phyloP scores from a whole-genome alignment of 306 rosid genomes.

The Fragaria nilgerrensis region DNA sequence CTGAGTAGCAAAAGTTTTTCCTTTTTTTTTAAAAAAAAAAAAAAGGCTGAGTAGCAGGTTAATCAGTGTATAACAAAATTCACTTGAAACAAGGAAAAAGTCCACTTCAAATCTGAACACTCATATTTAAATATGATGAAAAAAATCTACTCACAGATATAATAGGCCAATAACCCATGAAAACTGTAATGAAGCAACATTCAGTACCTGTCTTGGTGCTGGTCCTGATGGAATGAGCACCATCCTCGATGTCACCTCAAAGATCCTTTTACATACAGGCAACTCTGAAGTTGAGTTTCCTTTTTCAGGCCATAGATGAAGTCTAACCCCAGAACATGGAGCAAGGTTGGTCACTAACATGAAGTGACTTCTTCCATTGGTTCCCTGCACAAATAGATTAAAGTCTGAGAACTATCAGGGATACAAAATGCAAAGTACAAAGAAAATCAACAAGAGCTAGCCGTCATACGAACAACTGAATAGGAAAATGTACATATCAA shows the following conservation, averaged over 20 bases:
- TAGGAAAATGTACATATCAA: neutral
- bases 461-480: slow-evolving; percentile 1
- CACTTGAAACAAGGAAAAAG: slow-evolving; percentile 23
- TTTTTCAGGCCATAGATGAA: slow-evolving; percentile 96
- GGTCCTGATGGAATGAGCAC: slow-evolving; percentile 97
- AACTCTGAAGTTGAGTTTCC: slow-evolving; percentile 52
- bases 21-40: too few species aligned
- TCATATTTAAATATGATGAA: slow-evolving; percentile 6
- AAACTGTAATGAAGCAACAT: slow-evolving; percentile 4
- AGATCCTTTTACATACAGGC: slow-evolving; percentile 56
- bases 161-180: neutral
- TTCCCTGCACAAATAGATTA: slow-evolving; percentile 59
- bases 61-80: slow-evolving; percentile 3
- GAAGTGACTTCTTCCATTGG: slow-evolving; percentile 83
- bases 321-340: slow-evolving; percentile 96
- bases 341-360: slow-evolving; percentile 88
- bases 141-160: slow-evolving; percentile 3
- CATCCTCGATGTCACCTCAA: slow-evolving; percentile 90
- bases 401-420: slow-evolving; percentile 24
- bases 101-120: slow-evolving; percentile 12
- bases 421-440: slow-evolving; percentile 21
- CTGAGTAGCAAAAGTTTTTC: slow-evolving; percentile 1
- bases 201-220: slow-evolving; percentile 85
- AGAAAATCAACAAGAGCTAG: slow-evolving; percentile 8
- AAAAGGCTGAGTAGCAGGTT: slow-evolving; percentile 7